Evolutionary conservation across 176 grass and related monocot species (phyloP).

Genomic region (Ampelocalamus luodianensis): DNA sequence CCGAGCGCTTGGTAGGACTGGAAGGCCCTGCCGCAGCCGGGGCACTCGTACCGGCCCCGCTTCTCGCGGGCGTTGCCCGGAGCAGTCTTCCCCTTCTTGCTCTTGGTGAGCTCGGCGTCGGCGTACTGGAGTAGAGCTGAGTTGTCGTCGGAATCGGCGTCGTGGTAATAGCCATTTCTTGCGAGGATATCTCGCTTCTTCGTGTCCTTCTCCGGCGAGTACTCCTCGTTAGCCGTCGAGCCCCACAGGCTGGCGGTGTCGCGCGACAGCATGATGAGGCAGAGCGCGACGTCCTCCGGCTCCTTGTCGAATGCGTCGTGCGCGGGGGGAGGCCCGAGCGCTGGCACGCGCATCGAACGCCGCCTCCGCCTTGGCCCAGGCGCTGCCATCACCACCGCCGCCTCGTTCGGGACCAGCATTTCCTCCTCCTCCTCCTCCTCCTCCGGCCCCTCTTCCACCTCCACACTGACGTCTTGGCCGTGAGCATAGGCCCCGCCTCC

Average conservation of each 20-base stretch:
- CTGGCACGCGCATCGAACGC: slow-evolving; percentile 47
- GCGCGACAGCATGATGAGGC: slow-evolving; percentile 69
- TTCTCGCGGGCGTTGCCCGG: neutral
- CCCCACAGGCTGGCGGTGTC: slow-evolving; percentile 19
- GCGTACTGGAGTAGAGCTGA: neutral
- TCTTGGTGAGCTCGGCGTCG: neutral
- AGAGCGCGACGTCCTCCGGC: slow-evolving; percentile 59
- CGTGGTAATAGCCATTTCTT: neutral
- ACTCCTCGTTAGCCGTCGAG: neutral
- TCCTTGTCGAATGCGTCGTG: slow-evolving; percentile 32
- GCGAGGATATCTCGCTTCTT: neutral
- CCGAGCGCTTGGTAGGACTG: slow-evolving; percentile 82
- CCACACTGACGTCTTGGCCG: neutral
- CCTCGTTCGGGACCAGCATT: slow-evolving; percentile 6
- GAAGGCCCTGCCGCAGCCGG: slow-evolving; percentile 56
- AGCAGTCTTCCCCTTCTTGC: neutral
- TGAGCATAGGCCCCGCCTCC: neutral
- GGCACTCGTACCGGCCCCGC: slow-evolving; percentile 50
- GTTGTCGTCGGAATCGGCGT: slow-evolving; percentile 28
- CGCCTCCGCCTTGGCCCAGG: slow-evolving; percentile 44
- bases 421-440: neutral
- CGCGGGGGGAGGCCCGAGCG: neutral
- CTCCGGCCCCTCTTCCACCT: neutral
- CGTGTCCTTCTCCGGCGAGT: neutral
- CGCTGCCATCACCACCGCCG: slow-evolving; percentile 14